A percentile compares a stretch with the other conserved stretches of the same genome.
Evolutionary conservation across 805 yeast genomes (phyloP).

Genomic region (Saccharomycopsis sp.): DNA sequence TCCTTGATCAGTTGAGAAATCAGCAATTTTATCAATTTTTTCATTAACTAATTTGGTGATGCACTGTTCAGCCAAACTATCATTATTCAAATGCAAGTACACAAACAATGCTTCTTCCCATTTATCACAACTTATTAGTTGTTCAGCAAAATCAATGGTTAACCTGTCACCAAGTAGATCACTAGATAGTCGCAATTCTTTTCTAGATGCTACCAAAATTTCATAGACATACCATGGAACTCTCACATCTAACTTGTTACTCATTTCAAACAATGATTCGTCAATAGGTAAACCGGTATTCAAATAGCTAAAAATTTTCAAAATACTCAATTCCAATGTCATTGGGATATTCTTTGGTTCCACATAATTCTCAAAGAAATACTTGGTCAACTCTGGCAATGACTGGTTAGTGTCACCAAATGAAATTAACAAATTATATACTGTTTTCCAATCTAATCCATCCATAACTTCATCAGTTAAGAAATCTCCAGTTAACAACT

Average conservation of each 20-base stretch:
- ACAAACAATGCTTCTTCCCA: conserved; percentile 60
- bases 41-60: conserved; percentile 26
- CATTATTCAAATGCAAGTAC: conserved; percentile 48
- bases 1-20: conserved; percentile 17
- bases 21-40: conserved; percentile 24
- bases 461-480: conserved; percentile 32
- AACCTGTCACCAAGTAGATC: conserved; percentile 33
- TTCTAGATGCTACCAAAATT: conserved; percentile 30
- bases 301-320: conserved; percentile 28
- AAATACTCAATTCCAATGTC: conserved; percentile 24
- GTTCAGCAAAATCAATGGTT: conserved; percentile 41
- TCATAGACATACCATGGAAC: conserved; percentile 48
- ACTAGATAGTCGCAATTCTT: conserved; percentile 7
- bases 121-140: conserved; percentile 40
- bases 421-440: conserved; percentile 51
- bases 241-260: conserved; percentile 29
- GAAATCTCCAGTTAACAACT: conserved; percentile 51
- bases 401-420: conserved; percentile 47
- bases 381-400: conserved; percentile 29
- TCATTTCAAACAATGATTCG: conserved; percentile 19
- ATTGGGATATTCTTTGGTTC: conserved; percentile 20
- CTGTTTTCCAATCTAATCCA: conserved; percentile 59
- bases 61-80: conserved; percentile 34
- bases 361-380: conserved; percentile 24
- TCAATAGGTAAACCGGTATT: conserved; percentile 21